Percentiles rank a stretch among this genome's conserved stretches.
Evolutionary conservation across 2,329 filamentous ascomycete genomes (phyloP).

Genomic region (Fusarium xyrophilum): DNA sequence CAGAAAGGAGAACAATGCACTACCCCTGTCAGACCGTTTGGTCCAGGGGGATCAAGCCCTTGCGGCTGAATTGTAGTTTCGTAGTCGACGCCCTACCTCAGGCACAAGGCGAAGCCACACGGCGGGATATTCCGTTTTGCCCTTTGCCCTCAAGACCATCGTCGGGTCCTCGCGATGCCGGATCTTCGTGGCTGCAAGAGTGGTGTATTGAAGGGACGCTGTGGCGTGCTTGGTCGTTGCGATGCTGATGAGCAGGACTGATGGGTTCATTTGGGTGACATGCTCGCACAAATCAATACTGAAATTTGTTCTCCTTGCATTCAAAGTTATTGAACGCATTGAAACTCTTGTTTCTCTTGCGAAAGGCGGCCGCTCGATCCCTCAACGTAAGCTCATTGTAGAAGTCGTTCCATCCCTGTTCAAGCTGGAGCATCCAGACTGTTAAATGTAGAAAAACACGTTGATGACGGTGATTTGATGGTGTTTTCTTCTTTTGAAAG

Average conservation of each 20-base stretch:
- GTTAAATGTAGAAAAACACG: neutral
- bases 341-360: too few relatives aligned
- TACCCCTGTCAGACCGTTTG: neutral
- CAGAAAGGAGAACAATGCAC: neutral
- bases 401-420: neutral
- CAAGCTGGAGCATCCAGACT: neutral
- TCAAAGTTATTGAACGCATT: rapidly evolving
- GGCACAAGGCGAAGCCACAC: constrained; percentile 5
- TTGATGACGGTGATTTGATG: neutral
- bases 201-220: neutral
- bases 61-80: constrained; percentile 23
- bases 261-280: neutral
- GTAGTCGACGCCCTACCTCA: constrained; percentile 11
- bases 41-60: neutral
- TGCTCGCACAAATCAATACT: neutral
- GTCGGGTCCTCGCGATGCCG: neutral
- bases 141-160: rapidly evolving
- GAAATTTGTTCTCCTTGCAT: neutral
- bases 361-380: too few relatives aligned
- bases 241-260: neutral
- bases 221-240: neutral
- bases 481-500: neutral
- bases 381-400: neutral
- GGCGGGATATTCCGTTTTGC: neutral
- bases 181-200: neutral